A percentile compares a stretch with the other conserved stretches of the same genome.
phyloP scores from a whole-genome alignment of 305 asterid genomes.

The Petunia hybrid region DNA sequence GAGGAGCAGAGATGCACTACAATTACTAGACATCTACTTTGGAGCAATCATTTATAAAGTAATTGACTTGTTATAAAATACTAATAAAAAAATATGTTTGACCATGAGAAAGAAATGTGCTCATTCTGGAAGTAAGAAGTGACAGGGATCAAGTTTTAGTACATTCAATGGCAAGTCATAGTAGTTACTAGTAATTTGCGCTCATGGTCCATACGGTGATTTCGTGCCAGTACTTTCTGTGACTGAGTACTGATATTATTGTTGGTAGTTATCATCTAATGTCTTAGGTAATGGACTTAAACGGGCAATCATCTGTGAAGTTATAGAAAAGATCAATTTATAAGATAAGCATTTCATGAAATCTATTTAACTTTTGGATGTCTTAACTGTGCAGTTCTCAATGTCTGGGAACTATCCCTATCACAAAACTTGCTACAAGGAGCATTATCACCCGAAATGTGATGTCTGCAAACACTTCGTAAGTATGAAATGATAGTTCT shows the following conservation, averaged over 20 bases:
- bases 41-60: not conserved
- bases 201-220: conserved; percentile 1
- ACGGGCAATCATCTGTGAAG: not conserved
- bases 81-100: not conserved
- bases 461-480: conserved; percentile 93
- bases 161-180: not conserved
- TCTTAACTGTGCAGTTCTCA: conserved; percentile 70
- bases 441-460: conserved; percentile 89
- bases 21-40: conserved; percentile 9
- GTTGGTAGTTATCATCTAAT: not conserved
- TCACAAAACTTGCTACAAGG: conserved; percentile 94
- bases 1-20: not conserved
- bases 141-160: not conserved
- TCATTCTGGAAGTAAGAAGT: conserved; percentile 5
- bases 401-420: conserved; percentile 80
- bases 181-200: not conserved
- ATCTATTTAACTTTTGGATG: conserved; percentile 32
- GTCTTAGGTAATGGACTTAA: conserved; percentile 1
- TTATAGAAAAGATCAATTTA: not conserved
- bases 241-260: not conserved
- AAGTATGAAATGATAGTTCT: conserved; percentile 49
- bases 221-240: not conserved
- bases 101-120: conserved; percentile 19
- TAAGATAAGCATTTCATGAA: not conserved
- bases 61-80: not conserved